Evolutionary conservation across 345 rosid genomes (phyloP).

Genomic region (Nephelium lappaceum): DNA sequence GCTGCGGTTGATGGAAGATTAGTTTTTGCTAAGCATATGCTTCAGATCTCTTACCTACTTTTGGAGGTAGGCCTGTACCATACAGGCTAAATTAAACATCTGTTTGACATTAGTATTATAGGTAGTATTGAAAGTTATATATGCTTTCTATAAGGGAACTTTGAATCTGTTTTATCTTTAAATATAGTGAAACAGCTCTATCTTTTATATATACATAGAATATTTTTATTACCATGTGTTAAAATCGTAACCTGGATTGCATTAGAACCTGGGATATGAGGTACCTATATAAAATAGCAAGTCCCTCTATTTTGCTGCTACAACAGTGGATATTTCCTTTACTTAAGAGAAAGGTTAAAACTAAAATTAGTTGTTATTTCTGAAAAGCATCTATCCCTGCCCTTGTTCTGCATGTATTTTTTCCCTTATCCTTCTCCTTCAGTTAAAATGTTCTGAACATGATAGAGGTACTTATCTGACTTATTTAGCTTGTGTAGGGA

Average conservation of each 20-base stretch:
- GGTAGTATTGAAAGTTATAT: neutral
- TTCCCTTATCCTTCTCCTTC: neutral
- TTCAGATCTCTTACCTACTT: neutral
- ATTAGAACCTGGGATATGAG: neutral
- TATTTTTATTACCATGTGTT: neutral
- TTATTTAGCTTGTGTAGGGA: conserved; percentile 59
- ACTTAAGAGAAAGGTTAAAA: neutral
- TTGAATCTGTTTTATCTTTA: conserved; percentile 1
- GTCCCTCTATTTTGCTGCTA: neutral
- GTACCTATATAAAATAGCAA: neutral
- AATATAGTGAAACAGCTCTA: neutral
- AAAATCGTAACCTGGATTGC: neutral
- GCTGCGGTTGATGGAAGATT: neutral
- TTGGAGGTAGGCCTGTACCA: neutral
- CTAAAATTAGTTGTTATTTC: neutral
- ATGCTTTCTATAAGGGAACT: neutral
- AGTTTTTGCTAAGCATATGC: neutral
- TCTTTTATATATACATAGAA: neutral
- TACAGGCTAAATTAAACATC: neutral
- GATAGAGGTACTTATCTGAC: conserved; percentile 30
- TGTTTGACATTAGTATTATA: neutral
- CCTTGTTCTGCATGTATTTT: neutral
- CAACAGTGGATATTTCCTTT: conserved; percentile 2
- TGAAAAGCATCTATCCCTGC: neutral
- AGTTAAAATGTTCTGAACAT: neutral